Percentiles rank a stretch among this genome's conserved stretches.
These are phyloP conservation scores for Tylopilus sp. DNA, from an alignment of 768 basidiomycete genomes.

Conservation along the genomic window DNA sequence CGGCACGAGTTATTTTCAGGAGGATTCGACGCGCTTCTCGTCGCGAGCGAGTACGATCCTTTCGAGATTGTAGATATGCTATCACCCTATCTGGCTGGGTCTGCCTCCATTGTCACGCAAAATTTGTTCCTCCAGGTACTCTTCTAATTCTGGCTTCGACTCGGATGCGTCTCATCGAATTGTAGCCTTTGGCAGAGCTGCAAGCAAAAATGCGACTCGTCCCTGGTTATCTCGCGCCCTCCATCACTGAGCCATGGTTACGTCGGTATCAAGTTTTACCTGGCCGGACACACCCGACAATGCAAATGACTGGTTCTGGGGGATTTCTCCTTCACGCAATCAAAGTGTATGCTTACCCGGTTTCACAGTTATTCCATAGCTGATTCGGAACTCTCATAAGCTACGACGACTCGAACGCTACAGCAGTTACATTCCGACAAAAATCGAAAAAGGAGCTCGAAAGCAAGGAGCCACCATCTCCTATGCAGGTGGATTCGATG, in stretches of 20 bases:
- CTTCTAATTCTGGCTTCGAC: not conserved
- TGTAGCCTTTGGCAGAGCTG: constrained; percentile 70
- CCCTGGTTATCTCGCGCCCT: constrained; percentile 71
- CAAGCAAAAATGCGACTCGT: constrained; percentile 65
- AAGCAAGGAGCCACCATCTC: constrained; percentile 4
- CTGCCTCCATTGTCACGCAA: constrained; percentile 82
- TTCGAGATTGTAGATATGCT: constrained; percentile 74
- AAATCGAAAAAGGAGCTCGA: constrained; percentile 32
- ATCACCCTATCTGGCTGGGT: constrained; percentile 77
- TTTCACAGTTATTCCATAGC: not conserved
- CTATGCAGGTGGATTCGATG: constrained; percentile 14
- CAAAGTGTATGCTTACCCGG: constrained; percentile 62
- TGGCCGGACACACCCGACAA: constrained; percentile 92
- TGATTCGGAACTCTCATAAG: constrained; percentile 30
- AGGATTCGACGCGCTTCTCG: constrained; percentile 85
- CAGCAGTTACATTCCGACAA: constrained; percentile 44
- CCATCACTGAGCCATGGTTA: constrained; percentile 81
- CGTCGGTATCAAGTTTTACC: constrained; percentile 95
- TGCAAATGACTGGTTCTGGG: constrained; percentile 86
- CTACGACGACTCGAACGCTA: constrained; percentile 63
- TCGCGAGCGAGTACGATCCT: constrained; percentile 85
- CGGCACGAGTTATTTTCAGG: constrained; percentile 83
- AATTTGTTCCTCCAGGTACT: constrained; percentile 75
- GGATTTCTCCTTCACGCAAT: constrained; percentile 83
- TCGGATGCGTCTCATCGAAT: constrained; percentile 5